Evolutionary conservation across 2,329 filamentous ascomycete genomes (phyloP).

Genomic region (Aspergillus amoenus): DNA sequence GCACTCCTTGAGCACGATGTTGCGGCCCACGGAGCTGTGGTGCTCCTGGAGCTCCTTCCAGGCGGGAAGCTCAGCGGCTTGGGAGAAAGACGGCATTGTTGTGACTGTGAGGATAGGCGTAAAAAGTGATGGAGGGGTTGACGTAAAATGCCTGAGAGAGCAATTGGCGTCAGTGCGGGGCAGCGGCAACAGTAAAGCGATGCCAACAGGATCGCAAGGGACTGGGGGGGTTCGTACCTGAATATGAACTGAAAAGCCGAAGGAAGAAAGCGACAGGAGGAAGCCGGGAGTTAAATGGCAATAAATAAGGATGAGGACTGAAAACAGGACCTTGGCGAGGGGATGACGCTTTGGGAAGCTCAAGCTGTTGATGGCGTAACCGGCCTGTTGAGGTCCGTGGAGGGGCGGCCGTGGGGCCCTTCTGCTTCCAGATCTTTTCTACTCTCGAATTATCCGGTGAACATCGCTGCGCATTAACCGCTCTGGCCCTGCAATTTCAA

Average conservation of each 20-base stretch:
- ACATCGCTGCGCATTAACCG: background rate
- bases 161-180: conserved; percentile 30
- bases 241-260: background rate
- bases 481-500: background rate
- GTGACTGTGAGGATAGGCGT: background rate
- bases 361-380: conserved; percentile 20
- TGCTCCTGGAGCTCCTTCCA: conserved; percentile 92
- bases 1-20: conserved; percentile 88
- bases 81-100: conserved; percentile 51
- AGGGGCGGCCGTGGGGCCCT: conserved; percentile 19
- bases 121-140: background rate
- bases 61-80: conserved; percentile 79
- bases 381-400: conserved; percentile 25
- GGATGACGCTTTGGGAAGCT: conserved; percentile 15
- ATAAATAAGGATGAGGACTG: conserved; percentile 11
- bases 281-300: conserved; percentile 9
- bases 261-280: conserved; percentile 1
- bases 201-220: background rate
- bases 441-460: background rate
- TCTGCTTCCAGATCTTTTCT: conserved; percentile 2
- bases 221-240: conserved; percentile 5
- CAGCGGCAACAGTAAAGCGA: background rate
- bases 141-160: conserved; percentile 1
- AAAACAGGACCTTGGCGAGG: conserved; percentile 10
- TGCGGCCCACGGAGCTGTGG: conserved; percentile 80